These are phyloP conservation scores for Pulveroboletus ravenelii DNA, from an alignment of 768 basidiomycete species.

Conservation along the genomic window DNA sequence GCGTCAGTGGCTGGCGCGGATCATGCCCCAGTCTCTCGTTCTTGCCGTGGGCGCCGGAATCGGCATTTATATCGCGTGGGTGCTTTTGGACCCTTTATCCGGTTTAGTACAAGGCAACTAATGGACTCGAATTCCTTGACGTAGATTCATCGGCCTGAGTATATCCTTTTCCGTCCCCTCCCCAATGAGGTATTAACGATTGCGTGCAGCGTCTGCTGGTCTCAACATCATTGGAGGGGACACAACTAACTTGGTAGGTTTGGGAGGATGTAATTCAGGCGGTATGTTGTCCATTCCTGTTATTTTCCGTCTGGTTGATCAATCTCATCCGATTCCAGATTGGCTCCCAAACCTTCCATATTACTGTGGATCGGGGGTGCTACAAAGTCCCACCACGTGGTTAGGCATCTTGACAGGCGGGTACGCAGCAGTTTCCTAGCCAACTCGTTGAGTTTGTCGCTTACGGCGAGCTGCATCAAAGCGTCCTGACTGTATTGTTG, in stretches of 20 bases:
- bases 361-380: constrained; percentile 60
- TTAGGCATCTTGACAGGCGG: constrained; percentile 84
- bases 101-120: not conserved
- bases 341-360: constrained; percentile 43
- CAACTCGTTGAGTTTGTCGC: not conserved
- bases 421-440: constrained; percentile 34
- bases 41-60: constrained; percentile 84
- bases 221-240: constrained; percentile 74
- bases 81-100: constrained; percentile 12
- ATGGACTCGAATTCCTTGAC: constrained; percentile 9
- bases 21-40: constrained; percentile 85
- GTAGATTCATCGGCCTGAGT: constrained; percentile 74
- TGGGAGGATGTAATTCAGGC: constrained; percentile 68
- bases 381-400: constrained; percentile 80
- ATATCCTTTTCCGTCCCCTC: constrained; percentile 12
- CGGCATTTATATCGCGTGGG: constrained; percentile 80
- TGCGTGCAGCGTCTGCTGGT: constrained; percentile 51
- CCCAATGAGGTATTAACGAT: not conserved
- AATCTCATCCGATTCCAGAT: constrained; percentile 29
- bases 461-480: constrained; percentile 21
- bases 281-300: constrained; percentile 24
- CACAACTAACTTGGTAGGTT: constrained; percentile 61
- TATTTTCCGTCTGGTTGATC: constrained; percentile 7
- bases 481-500: constrained; percentile 69
- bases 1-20: constrained; percentile 84